Base-by-base conservation (phyloP, 2,329 filamentous ascomycete species). In the Madurella mycetomatis region DNA sequence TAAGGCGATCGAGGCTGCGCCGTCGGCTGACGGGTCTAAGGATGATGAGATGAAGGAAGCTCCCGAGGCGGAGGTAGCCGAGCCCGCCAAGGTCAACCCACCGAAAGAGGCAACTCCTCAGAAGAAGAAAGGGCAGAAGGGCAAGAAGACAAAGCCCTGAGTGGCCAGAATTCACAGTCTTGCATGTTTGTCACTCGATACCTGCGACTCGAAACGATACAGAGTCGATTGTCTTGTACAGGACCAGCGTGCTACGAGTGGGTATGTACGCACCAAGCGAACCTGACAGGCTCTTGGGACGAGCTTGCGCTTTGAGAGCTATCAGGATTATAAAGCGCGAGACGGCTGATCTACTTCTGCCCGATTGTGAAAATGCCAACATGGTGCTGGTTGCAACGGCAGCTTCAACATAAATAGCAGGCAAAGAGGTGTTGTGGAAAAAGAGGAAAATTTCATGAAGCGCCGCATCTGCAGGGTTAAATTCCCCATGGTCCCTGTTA, bases 251-350 rank as follows among this genome's bases (percentile, higher is more conserved):
- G 7, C 18, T 19, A 13, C 18, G 5, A 40, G 5, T 31, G 11
- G 17, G 12, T 48, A 78, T 83, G 78, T 83, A 69, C 74, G 79
- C 80, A 70, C 79, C 80, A 79, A 83, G 80, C 80, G 80, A 83
- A 83, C 79, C 80, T 75, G 73, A 71, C 69, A 72, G 74, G 73
- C 76, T 74, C 76, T 49, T 52, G 55, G 40, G 47, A 19, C 45
- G 54, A 59, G 55, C 51, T 63, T 65, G 62, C 65, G 66, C 65
- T 66, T 56, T 67, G 74, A 76, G 72, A 73, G 71, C 73, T 70
- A 70, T 72, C 71, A 73, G 76, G 79, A 83, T 83, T 83, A 81
- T 82, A 76, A 83, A 81, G 76, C 76, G 79, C 76, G 70, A 55
- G 40, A 51, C 43, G 45, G 41, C 72, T 72, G 54, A 61, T 83